Evolutionary conservation across 179 eudicot genomes (phyloP).

Genomic region (Camellia oleifera): DNA sequence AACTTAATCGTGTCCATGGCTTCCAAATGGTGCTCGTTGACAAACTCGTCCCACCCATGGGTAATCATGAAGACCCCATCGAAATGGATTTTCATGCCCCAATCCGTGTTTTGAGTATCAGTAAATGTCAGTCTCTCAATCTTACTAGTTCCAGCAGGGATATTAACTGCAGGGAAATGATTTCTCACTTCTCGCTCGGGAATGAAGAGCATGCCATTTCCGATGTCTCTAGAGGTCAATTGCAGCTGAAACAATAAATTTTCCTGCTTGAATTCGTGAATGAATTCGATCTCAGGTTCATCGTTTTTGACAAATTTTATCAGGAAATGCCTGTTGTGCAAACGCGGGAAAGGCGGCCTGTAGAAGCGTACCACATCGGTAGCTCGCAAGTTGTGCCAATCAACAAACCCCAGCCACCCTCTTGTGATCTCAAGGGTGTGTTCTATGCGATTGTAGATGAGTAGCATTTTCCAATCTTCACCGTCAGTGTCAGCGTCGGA

Average conservation of each 20-base stretch:
- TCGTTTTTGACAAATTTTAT: neutral
- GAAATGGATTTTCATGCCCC: neutral
- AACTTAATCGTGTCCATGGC: constrained; percentile 7
- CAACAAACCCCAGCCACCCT: neutral
- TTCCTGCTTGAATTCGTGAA: neutral
- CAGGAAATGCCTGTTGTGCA: neutral
- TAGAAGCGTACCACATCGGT: neutral
- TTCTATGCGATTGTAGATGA: neutral
- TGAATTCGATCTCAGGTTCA: neutral
- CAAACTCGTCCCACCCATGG: constrained; percentile 7
- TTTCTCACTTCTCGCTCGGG: neutral
- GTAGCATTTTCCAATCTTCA: neutral
- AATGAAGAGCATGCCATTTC: neutral
- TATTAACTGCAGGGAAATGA: neutral
- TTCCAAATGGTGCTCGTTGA: neutral
- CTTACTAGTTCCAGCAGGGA: neutral
- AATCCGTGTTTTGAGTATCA: neutral
- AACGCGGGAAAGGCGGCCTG: neutral
- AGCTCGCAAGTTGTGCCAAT: neutral
- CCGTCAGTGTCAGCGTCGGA: neutral
- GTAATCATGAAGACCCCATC: neutral
- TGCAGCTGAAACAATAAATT: neutral
- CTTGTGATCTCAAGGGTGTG: neutral
- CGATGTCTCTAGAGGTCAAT: neutral
- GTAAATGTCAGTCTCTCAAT: neutral